A percentile compares a stretch with the other conserved stretches of the same genome.
Conservation (phyloP, 169 alveolate species). For the Babesia ovata region DNA sequence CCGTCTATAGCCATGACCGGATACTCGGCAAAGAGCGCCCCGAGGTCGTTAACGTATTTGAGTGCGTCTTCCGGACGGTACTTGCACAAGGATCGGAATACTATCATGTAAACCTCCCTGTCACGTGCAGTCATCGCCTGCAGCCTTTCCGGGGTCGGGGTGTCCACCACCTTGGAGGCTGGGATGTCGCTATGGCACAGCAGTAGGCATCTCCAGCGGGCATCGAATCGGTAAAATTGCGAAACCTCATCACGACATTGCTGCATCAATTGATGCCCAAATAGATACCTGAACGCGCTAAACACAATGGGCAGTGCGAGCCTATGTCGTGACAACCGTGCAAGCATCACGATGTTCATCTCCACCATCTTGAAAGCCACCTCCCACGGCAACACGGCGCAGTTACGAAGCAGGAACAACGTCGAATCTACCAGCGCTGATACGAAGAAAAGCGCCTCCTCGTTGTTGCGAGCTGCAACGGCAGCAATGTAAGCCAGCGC, state of each 20-base stretch:
- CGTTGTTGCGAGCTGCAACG: conserved; percentile 8
- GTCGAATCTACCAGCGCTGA: conserved; percentile 33
- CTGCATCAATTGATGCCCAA: neutral
- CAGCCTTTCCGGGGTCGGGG: neutral
- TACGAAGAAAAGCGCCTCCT: conserved; percentile 29
- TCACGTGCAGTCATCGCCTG: conserved; percentile 12
- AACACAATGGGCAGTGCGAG: conserved; percentile 25
- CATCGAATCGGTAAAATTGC: conserved; percentile 13
- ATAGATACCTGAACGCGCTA: conserved; percentile 23
- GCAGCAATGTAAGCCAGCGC: conserved; percentile 14
- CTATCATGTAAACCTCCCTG: conserved; percentile 11
- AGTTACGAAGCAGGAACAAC: neutral
- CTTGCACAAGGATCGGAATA: conserved; percentile 17
- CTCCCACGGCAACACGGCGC: neutral
- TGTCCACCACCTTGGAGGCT: neutral
- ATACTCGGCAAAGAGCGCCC: conserved; percentile 9
- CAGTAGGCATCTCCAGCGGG: conserved; percentile 31
- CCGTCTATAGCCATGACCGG: conserved; percentile 24
- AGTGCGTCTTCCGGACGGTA: conserved; percentile 40
- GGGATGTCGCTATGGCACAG: conserved; percentile 31
- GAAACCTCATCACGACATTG: neutral
- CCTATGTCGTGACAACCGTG: conserved; percentile 13
- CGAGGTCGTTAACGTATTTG: conserved; percentile 11
- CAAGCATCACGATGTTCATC: conserved; percentile 18
- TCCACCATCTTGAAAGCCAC: conserved; percentile 11